Base-by-base conservation (phyloP, 805 yeast species). In the Candida pseudofarinosa region DNA sequence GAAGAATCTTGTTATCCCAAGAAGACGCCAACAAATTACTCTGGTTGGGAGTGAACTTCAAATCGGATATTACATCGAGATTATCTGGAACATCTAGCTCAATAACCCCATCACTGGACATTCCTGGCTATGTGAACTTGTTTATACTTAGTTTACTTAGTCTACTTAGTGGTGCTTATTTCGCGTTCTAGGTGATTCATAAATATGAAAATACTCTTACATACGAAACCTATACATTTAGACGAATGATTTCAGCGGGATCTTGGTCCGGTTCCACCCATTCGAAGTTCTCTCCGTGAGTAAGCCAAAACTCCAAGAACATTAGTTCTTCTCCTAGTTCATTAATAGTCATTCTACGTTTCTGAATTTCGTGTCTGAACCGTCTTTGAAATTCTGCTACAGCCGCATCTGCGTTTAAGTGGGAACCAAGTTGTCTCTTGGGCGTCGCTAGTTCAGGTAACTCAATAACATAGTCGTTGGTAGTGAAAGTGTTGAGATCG, bases 1-100 rank as follows among this genome's bases (percentile, higher is more conserved):
- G 56, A 3, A 68, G 53, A 0, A 80, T 53, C 3, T 65, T 53
- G 3, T 77, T 73, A 49, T 80, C 85, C 87, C 88, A 83, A 0
- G 82, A 65, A 2, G 83, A 67, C 1, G 69, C 77, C 3, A 77
- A 56, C 12, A 82, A 60, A 39, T 70, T 69, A n/a, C 53, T 42
- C 8, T 49, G 45, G 3, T 34, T 14, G 2, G 70, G 69, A 2
- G 74, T 58, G 55, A 74, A 72, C 39, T 59, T 53, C 16, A 75
- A 41, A 4, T 68, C 66, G 0, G 81, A 73, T 15, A 77, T 56
- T 13, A 73, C 54, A 50, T 76, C 81, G 7, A 63, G 44, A 33
- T 55, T 52, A 23, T 40, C 32, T 3, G 69, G 66, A 1, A 23
- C 28, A 7, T 23, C 28, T 23, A 23, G 28, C 28, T 23, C 28